These are phyloP conservation scores for Jatropha podagrica DNA, from an alignment of 441 rosid genomes.

Conservation along the genomic window DNA sequence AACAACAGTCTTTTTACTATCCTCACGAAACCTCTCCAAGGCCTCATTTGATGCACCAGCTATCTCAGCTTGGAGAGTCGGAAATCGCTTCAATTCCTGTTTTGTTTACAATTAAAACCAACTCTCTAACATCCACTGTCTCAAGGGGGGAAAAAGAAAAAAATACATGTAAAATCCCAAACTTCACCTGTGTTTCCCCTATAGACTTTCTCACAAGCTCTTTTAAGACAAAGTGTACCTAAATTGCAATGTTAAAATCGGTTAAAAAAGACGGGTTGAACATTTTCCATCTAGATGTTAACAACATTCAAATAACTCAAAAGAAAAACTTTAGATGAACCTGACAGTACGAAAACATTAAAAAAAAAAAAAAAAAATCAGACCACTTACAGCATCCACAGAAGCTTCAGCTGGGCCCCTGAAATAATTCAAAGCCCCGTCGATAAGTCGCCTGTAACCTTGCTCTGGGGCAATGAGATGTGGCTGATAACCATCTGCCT, in stretches of 20 bases:
- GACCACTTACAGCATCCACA: constrained; percentile 75
- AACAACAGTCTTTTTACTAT: constrained; percentile 62
- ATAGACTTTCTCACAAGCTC: constrained; percentile 84
- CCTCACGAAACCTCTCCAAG: constrained; percentile 73
- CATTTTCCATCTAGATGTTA: not conserved
- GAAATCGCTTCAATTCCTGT: constrained; percentile 81
- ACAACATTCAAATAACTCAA: not conserved
- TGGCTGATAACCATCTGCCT: constrained; percentile 96
- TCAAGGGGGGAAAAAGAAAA: not conserved
- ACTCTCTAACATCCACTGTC: not conserved
- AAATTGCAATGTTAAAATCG: constrained; percentile 15
- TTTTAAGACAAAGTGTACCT: constrained; percentile 80
- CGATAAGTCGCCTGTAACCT: constrained; percentile 85
- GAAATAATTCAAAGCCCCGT: constrained; percentile 65
- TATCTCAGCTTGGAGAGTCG: constrained; percentile 69
- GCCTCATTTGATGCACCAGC: constrained; percentile 68
- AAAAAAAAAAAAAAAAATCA: not conserved
- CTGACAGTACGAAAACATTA: not conserved
- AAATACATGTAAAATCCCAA: not conserved
- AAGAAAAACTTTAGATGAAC: not conserved
- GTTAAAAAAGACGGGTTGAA: not conserved
- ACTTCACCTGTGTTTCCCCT: constrained; percentile 70
- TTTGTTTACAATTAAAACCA: constrained; percentile 1
- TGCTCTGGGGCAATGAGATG: constrained; percentile 96
- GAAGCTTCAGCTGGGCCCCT: constrained; percentile 95